A percentile compares a stretch with the other conserved stretches of the same genome.
phyloP scores from a whole-genome alignment of 2,329 filamentous ascomycete genomes.

The Metarhizium rileyi region DNA sequence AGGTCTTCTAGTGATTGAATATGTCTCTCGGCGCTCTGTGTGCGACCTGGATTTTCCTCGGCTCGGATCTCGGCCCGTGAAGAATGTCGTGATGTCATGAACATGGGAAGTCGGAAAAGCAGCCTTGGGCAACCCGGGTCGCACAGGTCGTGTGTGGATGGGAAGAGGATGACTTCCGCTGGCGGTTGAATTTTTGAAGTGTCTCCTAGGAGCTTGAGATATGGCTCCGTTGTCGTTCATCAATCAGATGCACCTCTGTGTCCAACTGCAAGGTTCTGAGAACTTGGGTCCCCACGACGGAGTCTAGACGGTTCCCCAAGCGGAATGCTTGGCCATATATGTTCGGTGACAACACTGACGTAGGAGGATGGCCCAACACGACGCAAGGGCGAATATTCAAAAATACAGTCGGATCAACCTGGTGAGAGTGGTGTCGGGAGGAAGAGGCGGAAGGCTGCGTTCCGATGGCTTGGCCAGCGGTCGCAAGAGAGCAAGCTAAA shows the following conservation, averaged over 20 bases:
- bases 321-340: neutral
- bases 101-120: constrained; percentile 1
- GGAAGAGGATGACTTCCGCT: too few relatives aligned
- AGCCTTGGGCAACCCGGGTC: neutral
- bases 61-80: constrained; percentile 5
- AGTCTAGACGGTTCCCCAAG: neutral
- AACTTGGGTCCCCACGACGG: neutral
- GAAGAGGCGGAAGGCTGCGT: neutral
- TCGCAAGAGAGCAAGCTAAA: neutral
- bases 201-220: neutral
- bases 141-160: neutral
- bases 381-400: neutral
- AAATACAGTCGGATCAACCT: neutral
- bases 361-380: neutral
- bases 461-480: neutral
- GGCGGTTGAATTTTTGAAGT: neutral
- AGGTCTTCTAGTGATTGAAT: neutral
- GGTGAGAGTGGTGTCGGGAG: neutral
- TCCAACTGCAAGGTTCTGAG: neutral
- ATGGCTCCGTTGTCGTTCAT: neutral
- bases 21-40: neutral
- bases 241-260: neutral
- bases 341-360: neutral
- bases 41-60: constrained; percentile 5
- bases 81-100: constrained; percentile 10